Evolutionary conservation across 2,329 filamentous ascomycete genomes (phyloP), one percentile per base, ranked within the genome.

Genomic region (Fusarium graminum): DNA sequence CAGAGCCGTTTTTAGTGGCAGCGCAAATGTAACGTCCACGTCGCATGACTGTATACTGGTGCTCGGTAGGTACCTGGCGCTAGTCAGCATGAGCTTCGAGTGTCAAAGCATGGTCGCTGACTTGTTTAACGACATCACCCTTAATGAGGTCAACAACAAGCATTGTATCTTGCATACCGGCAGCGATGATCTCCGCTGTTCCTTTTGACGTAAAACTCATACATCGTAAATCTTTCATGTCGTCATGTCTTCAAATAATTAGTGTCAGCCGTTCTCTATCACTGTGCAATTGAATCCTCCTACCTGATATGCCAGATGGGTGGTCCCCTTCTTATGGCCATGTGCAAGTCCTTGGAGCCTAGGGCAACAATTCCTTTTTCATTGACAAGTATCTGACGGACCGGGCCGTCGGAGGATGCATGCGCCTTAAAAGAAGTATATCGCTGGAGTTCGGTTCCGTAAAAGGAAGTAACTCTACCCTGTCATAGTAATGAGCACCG

Each of bases 151-250:
- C 88, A 64, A 90, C 84, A 19, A 88, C 89, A 75, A 97, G 91
- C 91, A 99, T 97, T 47, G 86, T 86, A 54, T 90, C 86, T 78
- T 99, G 95, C 69, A 90, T 87, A 44, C 95, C 95, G 44, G 93
- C 95, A 32, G 94, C 92, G 19, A 99, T 82, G 57, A 99, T 90
- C 74, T 97, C 91, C 14, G 87, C 86, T 26, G 91, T 92, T 10
- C 91, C 91, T 74, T 93, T 93, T 28, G 92, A 93, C 2, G 93
- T 96, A 75, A 97, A 97, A 76, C 91, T 94, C 93, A 98, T 98
- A 78, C 95, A 98, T 71, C 89, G 88, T 67, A 99, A 81, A 74
- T 97, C 92, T 66, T 86, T 88, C 90, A 98, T 97, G 55, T 91
- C 90, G 28, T 88, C 82, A 73, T 88, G 85, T 67, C 90, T 92